Evolutionary conservation across 1,139 yeast genomes (phyloP), one percentile per base, ranked within the genome.

Genomic region (Diutina pseudorugosa): DNA sequence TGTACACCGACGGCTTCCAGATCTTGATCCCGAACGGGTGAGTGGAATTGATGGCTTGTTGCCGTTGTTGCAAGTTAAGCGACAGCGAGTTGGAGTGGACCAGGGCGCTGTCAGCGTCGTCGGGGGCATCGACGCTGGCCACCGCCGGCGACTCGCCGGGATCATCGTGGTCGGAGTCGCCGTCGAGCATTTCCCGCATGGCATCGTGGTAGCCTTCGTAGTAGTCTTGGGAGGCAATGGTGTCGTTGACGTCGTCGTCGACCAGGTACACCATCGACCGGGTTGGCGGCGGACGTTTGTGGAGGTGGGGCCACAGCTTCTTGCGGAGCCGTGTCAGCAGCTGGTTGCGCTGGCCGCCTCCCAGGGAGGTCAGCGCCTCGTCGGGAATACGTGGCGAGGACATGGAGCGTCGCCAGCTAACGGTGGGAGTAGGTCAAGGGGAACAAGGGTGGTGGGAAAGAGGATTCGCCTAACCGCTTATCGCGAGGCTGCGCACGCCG

Each of bases 21-120:
- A 93, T 88, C 65, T 96, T 85, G 52, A 93, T 90, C 75, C 98
- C 98, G 64, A 93, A 93, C 0, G 98, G 98, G 70, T 94, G 98
- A 1, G 98, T 90, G 53, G 88, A 83, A 63, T 93, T 93, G 65
- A 93, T 94, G 3, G 98, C 98, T 59, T 88, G 90, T 67, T 93
- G 98, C 58, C 98, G 82, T 60, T 91, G 96, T 56, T 93, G 75
- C 55, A 93, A 74, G n/a, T 96, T 93, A 61, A 87, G 83, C 1
- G 79, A 64, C 0, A 89, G 79, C 1, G 76, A 73, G 4, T 66
- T 57, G 9, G 74, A 66, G 19, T 57, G 54, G 4, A 66, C 58
- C 0, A 72, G 71, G 4, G 58, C 70, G 19, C 58, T 61, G n/a
- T 56, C 59, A 0, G 47, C 52, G 40, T 45, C 51, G 21, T 40